Conservation (phyloP, 345 rosid species). For the Eucalyptus urophylla region DNA sequence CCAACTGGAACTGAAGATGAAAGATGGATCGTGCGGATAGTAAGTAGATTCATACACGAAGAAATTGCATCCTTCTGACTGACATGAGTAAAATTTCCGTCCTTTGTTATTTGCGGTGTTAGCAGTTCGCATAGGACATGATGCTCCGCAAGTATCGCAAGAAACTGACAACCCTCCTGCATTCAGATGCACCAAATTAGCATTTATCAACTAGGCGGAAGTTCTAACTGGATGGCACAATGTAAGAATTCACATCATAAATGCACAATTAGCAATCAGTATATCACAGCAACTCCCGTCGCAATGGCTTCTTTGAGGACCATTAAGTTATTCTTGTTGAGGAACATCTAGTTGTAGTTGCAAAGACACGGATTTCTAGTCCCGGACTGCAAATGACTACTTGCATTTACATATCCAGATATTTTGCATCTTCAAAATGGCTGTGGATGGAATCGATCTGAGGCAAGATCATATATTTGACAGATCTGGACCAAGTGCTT, state of each 20-base stretch:
- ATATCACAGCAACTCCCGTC: background rate
- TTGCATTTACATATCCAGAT: background rate
- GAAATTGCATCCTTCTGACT: constrained; percentile 73
- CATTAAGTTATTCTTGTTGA: background rate
- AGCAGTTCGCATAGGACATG: constrained; percentile 67
- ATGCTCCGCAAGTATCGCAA: constrained; percentile 59
- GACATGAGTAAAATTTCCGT: constrained; percentile 83
- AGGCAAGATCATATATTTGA: background rate
- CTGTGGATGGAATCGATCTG: background rate
- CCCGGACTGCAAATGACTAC: background rate
- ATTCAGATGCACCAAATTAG: background rate
- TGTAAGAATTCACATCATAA: background rate
- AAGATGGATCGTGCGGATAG: background rate
- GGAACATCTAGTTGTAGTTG: background rate
- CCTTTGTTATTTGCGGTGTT: constrained; percentile 86
- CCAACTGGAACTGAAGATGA: background rate
- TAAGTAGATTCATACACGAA: constrained; percentile 43
- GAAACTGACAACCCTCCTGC: constrained; percentile 63
- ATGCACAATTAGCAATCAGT: background rate
- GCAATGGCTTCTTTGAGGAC: background rate
- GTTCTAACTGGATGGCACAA: background rate
- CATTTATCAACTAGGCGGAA: background rate
- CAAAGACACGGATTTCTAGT: background rate
- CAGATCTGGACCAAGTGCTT: background rate
- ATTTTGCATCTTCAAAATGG: background rate